Base-by-base conservation (phyloP, 2,329 filamentous ascomycete genomes). In the Trichothecium sympodiale region DNA sequence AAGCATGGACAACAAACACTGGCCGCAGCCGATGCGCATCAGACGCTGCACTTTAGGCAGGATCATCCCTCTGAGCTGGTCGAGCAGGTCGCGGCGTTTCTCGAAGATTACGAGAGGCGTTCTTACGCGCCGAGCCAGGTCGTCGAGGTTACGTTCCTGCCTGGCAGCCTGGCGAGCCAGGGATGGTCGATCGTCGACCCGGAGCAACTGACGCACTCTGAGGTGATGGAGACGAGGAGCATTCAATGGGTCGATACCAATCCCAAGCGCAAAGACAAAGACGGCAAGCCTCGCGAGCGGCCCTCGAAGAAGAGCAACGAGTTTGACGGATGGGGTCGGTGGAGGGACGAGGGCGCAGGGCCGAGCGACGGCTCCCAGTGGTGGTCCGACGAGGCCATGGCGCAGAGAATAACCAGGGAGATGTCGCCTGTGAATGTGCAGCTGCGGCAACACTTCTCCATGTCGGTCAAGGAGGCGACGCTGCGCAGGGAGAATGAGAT, bases 401-500 rank as follows among this genome's bases (percentile, higher is more conserved):
- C 69, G 1, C 42, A 36, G 7, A 20, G 33, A 2, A 25, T 52
- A 6, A 43, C 48, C 2, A 45, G 48, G 5, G 54, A 62, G 1
- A 23, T 33, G 10, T 14, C 15, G 9, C 51, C 43, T 4, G 67
- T 72, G 59, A 50, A 45, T 3, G 60, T 62, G 3, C 49, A 48
- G 17, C 20, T 25, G 20, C 20, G 6, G 20, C 6, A 10, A 10
- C 10, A 10, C 20, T 25, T 25, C 20, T 6, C 20, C 20, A 10
- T 6, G 20, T 6, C 20, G 20, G 61, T 64, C 0, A 59, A 71
- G 33, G 61, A 71, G 42, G 59, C 70, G 2, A 64, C 65, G 0
- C 72, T 74, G 38, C 49, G 69, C n/a, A 48, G 48, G 31, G 61
- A 71, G 49, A 74, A 68, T 16, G 64, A 62, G 12, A 55, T 74